phyloP scores from a whole-genome alignment of 1,139 yeast species.

The Keqinozyma sinolaborantium region DNA sequence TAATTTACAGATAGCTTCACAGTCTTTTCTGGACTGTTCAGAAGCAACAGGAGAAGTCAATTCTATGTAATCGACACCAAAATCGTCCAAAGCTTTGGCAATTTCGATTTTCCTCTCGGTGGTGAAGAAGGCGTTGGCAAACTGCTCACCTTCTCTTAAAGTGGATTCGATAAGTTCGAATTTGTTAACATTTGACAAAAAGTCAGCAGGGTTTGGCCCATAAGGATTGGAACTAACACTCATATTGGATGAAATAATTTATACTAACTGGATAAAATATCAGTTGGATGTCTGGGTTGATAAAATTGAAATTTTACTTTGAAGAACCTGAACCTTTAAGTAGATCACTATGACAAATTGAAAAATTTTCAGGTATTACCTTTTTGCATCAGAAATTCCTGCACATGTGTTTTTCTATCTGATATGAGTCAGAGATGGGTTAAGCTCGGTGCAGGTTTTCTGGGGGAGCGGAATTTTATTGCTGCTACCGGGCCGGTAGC shows the following conservation, averaged over 20 bases:
- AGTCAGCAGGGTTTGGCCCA: slow-evolving; percentile 95
- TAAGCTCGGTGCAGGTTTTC: not conserved
- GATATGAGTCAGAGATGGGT: not conserved
- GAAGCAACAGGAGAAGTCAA: slow-evolving; percentile 97
- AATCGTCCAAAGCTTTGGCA: slow-evolving; percentile 95
- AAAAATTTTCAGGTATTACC: not conserved
- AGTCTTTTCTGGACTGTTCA: slow-evolving; percentile 88
- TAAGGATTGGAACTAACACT: slow-evolving; percentile 59
- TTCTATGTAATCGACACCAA: slow-evolving; percentile 97
- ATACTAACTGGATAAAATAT: not conserved
- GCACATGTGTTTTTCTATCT: not conserved
- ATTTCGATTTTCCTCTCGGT: slow-evolving; percentile 97
- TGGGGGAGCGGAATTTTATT: not conserved
- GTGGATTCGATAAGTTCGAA: slow-evolving; percentile 95
- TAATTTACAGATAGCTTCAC: slow-evolving; percentile 97
- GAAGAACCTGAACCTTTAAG: too few species aligned
- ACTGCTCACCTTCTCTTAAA: slow-evolving; percentile 97
- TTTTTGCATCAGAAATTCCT: not conserved
- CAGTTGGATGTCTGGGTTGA: too few species aligned
- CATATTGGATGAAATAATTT: too few species aligned
- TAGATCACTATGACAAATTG: not conserved
- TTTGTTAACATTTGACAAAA: slow-evolving; percentile 79
- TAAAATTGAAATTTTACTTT: too few species aligned
- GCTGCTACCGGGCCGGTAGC: too few species aligned
- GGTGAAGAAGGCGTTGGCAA: slow-evolving; percentile 93